Base-by-base conservation (phyloP, 495 filamentous ascomycete species). In the Rusavskia elegans region DNA sequence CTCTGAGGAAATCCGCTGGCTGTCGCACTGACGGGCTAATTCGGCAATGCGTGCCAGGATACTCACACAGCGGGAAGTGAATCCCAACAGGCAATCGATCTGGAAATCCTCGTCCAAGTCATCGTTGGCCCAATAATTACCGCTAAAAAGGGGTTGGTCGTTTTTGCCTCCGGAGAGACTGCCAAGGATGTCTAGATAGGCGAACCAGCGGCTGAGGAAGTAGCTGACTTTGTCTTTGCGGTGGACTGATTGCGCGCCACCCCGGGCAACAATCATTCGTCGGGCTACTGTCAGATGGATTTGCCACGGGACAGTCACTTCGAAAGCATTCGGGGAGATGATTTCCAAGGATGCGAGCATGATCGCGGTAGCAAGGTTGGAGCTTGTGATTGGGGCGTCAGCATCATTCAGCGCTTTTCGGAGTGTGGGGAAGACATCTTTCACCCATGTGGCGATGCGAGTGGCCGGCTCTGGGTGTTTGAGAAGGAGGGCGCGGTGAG, bases 281-380 rank as follows among this genome's bases (percentile, higher is more conserved):
- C 87, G 78, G 0, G 87, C 86, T 27, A 85, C 76, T 37, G 79
- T 78, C 7, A 94, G 73, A 64, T 92, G 86, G 30, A 72, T 79
- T 55, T 86, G 82, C 87, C 87, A 94, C 0, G 77, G 67, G 27
- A 82, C 77, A 3, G 81, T 78, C 4, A 85, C 77, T 46, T 79
- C 78, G 57, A 94, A 90, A 2, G 85, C 82, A 49, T 81, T 83
- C 7, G 87, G 87, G 2, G 84, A 87, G 40, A 94, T 81, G 40
- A 94, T 93, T 57, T 94, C 83, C 45, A 92, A 70, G 1, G 87
- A 90, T 6, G 87, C 76, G 32, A 94, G 71, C 84, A 94, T 86
- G 51, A 94, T 88, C 3, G 87, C 84, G 0, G 87, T 86, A 10
- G 87, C 85, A 19, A 94, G 71, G 55, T 84, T 87, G 37, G 77